Base-by-base conservation (phyloP, 805 yeast species). In the Cyberlindnera japonica region DNA sequence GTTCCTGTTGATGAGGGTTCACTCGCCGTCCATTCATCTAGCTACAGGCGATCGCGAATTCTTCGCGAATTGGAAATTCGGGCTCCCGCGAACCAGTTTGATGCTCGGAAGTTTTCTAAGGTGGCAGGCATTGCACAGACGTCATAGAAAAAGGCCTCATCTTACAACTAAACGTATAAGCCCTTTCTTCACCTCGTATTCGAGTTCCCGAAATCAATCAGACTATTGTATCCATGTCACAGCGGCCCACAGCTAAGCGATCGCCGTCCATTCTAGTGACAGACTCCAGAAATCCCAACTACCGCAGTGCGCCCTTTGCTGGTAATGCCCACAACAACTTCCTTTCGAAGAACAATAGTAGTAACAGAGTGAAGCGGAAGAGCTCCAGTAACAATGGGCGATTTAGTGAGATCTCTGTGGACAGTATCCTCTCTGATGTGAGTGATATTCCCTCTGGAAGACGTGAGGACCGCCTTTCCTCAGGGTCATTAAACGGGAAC, bases 261-360 rank as follows among this genome's bases (percentile, higher is more conserved):
- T 86, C 96, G 22, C 97, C 98, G 10, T 86, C 96, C 2, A 90
- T 90, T 55, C 71, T 90, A 42, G 98, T 90, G 27, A 91, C 98
- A 0, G 98, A 90, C 64, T 78, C 86, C 3, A 70, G 98, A 45
- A 72, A 78, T 45, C 60, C 75, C 5, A 72, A 74, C 19, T 70
- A 74, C 16, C 59, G 81, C 36, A 60, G 67, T 41, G 93, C 91
- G 0, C 95, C 93, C 1, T 86, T 80, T 71, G 93, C 93, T 1
- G 90, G 91, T 9, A 68, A 67, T 45, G 72, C 73, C 13, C 50
- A 50, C 33, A 47, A 49, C 41, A 46, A 37, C 40, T 19, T 34
- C 16, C 27, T 37, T 3, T 25, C 43, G 15, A 34, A 35, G 26
- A 35, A 26, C 19, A 23, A 39, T 11, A 41, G 37, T n/a, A 40